A percentile compares a stretch with the other conserved stretches of the same genome.
Conservation (phyloP, 192 early-diverging fungal species). For the Linnemannia zychae region DNA sequence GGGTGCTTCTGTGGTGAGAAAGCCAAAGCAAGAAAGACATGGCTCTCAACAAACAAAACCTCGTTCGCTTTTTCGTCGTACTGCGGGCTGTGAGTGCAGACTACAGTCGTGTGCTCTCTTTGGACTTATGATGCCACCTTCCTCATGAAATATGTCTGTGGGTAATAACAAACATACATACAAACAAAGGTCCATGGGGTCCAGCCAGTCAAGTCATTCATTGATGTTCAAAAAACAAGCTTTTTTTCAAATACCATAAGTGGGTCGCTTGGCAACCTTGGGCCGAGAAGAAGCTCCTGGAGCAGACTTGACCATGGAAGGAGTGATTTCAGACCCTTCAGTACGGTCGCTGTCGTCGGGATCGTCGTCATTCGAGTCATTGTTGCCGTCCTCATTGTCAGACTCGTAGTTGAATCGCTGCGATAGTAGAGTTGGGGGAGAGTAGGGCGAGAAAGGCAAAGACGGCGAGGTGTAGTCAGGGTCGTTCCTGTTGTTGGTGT, state of each 20-base stretch:
- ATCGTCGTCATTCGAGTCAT: slow-evolving; percentile 31
- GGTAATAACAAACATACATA: not conserved
- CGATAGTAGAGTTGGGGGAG: slow-evolving; percentile 22
- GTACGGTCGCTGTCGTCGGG: slow-evolving; percentile 53
- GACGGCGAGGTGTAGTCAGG: slow-evolving; percentile 13
- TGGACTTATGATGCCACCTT: too few species aligned
- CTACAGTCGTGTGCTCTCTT: not conserved
- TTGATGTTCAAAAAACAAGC: not conserved
- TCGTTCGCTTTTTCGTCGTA: too few species aligned
- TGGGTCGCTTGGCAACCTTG: slow-evolving; percentile 24
- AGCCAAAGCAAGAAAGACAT: not conserved
- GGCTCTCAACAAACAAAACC: not conserved
- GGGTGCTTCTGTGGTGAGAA: not conserved
- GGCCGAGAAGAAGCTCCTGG: not conserved
- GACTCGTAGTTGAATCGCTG: slow-evolving; percentile 41
- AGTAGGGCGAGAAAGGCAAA: slow-evolving; percentile 10
- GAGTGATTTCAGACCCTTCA: slow-evolving; percentile 31
- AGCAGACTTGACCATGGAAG: slow-evolving; percentile 8
- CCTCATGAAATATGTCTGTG: not conserved
- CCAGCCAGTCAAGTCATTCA: too few species aligned
- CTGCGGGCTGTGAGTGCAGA: too few species aligned
- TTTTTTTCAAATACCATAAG: slow-evolving; percentile 17
- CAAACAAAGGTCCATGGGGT: not conserved
- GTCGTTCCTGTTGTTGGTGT: not conserved
- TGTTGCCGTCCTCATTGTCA: slow-evolving; percentile 22